Evolutionary conservation across 352 stramenopile genomes (phyloP).

Genomic region (Blastocystis sp.): DNA sequence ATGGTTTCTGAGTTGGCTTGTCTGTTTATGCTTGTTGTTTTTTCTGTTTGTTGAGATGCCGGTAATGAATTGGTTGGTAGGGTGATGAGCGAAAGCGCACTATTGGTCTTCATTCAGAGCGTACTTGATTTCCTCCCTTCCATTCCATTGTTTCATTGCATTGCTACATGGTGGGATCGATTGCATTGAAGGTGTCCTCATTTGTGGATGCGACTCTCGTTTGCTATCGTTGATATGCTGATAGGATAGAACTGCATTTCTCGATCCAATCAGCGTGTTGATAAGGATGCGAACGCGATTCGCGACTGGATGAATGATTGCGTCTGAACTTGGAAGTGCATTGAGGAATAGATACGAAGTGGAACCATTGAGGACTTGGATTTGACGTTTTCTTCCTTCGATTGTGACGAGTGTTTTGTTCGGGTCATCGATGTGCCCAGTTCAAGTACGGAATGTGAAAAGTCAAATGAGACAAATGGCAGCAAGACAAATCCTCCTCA

Average conservation of each 20-base stretch:
- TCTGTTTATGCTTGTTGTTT: no score
- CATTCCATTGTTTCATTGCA: not conserved
- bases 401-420: not conserved
- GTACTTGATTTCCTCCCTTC: not conserved
- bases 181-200: not conserved
- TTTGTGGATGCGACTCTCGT: not conserved
- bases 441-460: no score
- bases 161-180: conserved; percentile 6
- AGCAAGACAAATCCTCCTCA: not conserved
- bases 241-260: conserved; percentile 1
- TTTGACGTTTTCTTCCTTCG: not conserved
- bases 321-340: not conserved
- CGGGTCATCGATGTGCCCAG: not conserved
- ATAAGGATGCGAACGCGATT: conserved; percentile 14
- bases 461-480: no score
- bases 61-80: no score
- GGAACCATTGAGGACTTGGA: conserved; percentile 5
- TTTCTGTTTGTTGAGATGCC: no score
- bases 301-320: conserved; percentile 16
- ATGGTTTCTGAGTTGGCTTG: no score
- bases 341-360: not conserved
- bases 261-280: conserved; percentile 12
- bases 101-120: conserved; percentile 1
- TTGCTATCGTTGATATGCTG: not conserved
- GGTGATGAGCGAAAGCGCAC: not conserved